Evolutionary conservation across 2,329 filamentous ascomycete species (phyloP).

Genomic region (Teratosphaeria pseudoeucalypti): DNA sequence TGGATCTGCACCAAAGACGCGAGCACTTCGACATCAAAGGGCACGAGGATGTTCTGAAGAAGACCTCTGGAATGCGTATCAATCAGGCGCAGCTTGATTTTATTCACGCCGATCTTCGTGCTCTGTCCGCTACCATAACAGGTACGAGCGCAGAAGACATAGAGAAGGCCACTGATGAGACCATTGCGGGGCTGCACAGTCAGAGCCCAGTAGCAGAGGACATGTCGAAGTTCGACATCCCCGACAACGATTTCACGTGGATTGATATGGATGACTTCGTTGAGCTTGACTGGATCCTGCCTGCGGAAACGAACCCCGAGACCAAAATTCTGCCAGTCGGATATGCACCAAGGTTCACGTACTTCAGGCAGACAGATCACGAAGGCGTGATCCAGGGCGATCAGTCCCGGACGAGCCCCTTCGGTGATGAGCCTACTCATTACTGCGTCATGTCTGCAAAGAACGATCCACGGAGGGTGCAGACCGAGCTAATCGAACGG

Average conservation of each 20-base stretch:
- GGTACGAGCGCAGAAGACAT: conserved; percentile 70
- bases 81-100: conserved; percentile 91
- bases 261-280: conserved; percentile 99
- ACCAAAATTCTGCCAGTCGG: conserved; percentile 90
- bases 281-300: conserved; percentile 91
- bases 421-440: conserved; percentile 88
- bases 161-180: conserved; percentile 54
- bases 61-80: conserved; percentile 88
- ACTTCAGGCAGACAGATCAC: conserved; percentile 94
- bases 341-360: conserved; percentile 89
- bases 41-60: conserved; percentile 57
- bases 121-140: conserved; percentile 80
- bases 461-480: conserved; percentile 73
- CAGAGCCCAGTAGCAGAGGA: conserved; percentile 40
- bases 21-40: conserved; percentile 81
- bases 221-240: conserved; percentile 84
- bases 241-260: conserved; percentile 91
- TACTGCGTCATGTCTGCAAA: conserved; percentile 77
- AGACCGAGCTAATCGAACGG: conserved; percentile 72
- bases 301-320: conserved; percentile 78
- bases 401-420: conserved; percentile 71
- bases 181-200: conserved; percentile 46
- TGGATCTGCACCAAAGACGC: conserved; percentile 86
- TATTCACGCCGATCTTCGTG: conserved; percentile 80
- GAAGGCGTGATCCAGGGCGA: conserved; percentile 70